Conservation (phyloP, 2,329 filamentous ascomycete genomes). For the Penicillium frequentans region DNA sequence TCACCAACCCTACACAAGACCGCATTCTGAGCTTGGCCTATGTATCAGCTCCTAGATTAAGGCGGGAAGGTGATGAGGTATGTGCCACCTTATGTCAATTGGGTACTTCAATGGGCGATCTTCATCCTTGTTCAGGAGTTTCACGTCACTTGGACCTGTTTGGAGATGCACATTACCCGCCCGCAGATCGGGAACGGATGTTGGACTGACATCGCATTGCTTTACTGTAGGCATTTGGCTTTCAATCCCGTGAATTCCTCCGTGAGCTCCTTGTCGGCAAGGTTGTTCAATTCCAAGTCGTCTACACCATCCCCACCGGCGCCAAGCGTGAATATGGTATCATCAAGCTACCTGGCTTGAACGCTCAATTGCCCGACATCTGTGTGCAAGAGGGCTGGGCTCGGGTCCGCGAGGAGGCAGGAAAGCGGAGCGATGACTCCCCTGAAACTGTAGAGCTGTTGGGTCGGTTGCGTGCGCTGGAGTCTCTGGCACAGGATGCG, state of each 20-base stretch:
- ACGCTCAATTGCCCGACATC: constrained; percentile 79
- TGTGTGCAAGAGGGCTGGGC: constrained; percentile 86
- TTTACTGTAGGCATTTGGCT: constrained; percentile 67
- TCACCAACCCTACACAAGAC: constrained; percentile 79
- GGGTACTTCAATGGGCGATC: neutral
- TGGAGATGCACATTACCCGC: neutral
- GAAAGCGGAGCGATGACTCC: constrained; percentile 77
- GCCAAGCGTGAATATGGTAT: constrained; percentile 84
- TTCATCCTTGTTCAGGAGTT: neutral
- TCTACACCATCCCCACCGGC: constrained; percentile 81
- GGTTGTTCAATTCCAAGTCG: constrained; percentile 76
- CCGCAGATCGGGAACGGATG: neutral
- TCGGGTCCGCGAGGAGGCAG: constrained; percentile 91
- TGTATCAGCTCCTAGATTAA: constrained; percentile 82
- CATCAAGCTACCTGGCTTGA: constrained; percentile 64
- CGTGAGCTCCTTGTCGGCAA: constrained; percentile 83
- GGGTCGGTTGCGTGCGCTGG: constrained; percentile 73
- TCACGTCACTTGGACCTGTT: neutral
- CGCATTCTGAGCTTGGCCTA: constrained; percentile 88
- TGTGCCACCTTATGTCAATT: constrained; percentile 20
- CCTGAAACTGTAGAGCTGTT: constrained; percentile 70
- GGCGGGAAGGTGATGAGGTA: constrained; percentile 84
- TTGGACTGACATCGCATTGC: neutral
- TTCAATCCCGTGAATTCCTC: constrained; percentile 91
- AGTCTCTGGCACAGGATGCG: constrained; percentile 74